Evolutionary conservation across 148 eudicot species (phyloP), one percentile per base, ranked within the genome.

Genomic region (Amaranthus cruentus): DNA sequence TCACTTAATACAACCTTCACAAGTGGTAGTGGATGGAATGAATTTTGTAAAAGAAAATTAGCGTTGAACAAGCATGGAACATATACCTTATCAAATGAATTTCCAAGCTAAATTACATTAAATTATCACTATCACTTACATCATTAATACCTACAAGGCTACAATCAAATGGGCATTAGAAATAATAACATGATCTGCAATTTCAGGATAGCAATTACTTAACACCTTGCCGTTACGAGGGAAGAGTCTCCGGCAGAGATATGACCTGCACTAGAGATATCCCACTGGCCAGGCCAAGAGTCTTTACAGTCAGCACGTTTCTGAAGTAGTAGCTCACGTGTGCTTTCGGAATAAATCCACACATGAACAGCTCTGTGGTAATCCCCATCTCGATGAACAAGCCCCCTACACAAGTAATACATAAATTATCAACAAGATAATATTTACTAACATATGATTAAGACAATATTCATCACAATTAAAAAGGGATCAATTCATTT

Each of bases 221-320:
- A 43, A 73, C 59, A 57, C 98, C 95, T 89, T 73, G 96, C 98
- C 48, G 97, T 62, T 68, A 87, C 67, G 81, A 94, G 97, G 72
- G 97, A 91, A 69, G 96, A 88, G 75, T 91, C 96, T 51, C 98
- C 97, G 74, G 98, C 97, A 75, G 96, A 88, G 80, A 94, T 87
- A 80, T 94, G 98, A 74, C 98, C 98, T 62, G 98, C 98, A 81
- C 98, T 94, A 67, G 98, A 94, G 62, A 91, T 86, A 80, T 94
- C 98, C 98, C 98, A 94, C 76, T 77, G 79, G 21, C 97, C 90
- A 63, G 97, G 87, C 91, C 90, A 94, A 62, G 98, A 94, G 80
- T 94, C 98, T 83, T 94, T 94, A 84, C 87, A 81, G 70, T 91
- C 93, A 72, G 98, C 80, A 73, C 97, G 96, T 66, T 64, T 83